These are phyloP conservation scores for Helenozyma rhizophorensis DNA, from an alignment of 805 yeast genomes.

Conservation along the genomic window DNA sequence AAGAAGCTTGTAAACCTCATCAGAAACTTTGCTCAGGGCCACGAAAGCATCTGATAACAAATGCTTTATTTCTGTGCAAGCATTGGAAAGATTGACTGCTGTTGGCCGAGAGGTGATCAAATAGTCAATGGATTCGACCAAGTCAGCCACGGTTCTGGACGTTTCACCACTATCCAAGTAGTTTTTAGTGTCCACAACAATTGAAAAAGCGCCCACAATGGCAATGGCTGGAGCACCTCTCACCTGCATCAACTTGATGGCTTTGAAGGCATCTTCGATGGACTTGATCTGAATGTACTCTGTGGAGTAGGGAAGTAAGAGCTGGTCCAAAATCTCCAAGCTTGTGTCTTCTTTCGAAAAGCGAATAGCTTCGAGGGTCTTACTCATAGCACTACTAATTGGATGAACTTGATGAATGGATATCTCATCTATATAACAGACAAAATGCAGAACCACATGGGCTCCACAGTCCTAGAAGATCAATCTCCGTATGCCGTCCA, in stretches of 20 bases:
- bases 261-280: slow-evolving; percentile 73
- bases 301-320: slow-evolving; percentile 75
- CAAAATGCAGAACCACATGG: too few species aligned
- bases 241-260: slow-evolving; percentile 89
- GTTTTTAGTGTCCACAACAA: slow-evolving; percentile 63
- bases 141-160: slow-evolving; percentile 24
- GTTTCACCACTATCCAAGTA: slow-evolving; percentile 16
- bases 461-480: slow-evolving; percentile 42
- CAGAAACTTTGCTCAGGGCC: slow-evolving; percentile 12
- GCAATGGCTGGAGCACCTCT: slow-evolving; percentile 99
- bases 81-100: slow-evolving; percentile 87
- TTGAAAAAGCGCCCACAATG: slow-evolving; percentile 82
- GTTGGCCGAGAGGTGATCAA: slow-evolving; percentile 85
- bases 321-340: slow-evolving; percentile 73
- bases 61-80: slow-evolving; percentile 49
- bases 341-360: slow-evolving; percentile 45
- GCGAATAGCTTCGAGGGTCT: slow-evolving; percentile 56
- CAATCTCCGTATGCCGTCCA: slow-evolving; percentile 72
- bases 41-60: slow-evolving; percentile 18
- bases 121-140: slow-evolving; percentile 52
- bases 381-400: too few species aligned
- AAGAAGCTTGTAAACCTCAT: slow-evolving; percentile 27
- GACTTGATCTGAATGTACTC: slow-evolving; percentile 57
- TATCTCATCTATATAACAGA: too few species aligned
- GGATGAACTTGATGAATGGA: too few species aligned